Conservation (phyloP, 805 yeast species). For the Ogataea wickerhamii region DNA sequence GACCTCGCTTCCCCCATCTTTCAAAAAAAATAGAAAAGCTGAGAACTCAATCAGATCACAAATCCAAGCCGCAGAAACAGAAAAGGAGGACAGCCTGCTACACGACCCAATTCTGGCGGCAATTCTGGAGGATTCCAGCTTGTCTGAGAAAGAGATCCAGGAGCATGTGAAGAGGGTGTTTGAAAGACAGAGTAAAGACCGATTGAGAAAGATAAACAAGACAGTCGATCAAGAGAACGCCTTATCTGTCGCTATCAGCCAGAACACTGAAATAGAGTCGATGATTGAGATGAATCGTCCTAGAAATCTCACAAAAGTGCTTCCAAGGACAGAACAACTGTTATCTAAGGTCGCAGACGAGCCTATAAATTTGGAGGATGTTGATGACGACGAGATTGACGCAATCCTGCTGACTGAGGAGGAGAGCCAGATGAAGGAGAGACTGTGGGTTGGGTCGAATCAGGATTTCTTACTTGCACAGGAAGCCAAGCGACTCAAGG, state of each 20-base stretch:
- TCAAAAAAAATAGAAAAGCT: constrained; percentile 52
- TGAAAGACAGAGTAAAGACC: constrained; percentile 26
- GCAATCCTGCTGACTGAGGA: constrained; percentile 58
- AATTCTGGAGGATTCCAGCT: constrained; percentile 40
- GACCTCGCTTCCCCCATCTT: constrained; percentile 80
- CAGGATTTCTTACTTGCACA: constrained; percentile 82
- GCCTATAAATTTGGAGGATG: constrained; percentile 63
- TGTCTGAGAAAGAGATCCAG: constrained; percentile 44
- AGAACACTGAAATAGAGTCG: constrained; percentile 27
- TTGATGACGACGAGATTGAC: constrained; percentile 79
- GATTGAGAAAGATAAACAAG: constrained; percentile 16
- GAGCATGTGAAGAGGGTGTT: constrained; percentile 29
- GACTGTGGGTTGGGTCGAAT: constrained; percentile 87
- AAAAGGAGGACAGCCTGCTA: constrained; percentile 37
- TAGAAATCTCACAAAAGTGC: constrained; percentile 44
- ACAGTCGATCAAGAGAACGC: constrained; percentile 5
- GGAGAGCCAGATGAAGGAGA: constrained; percentile 70
- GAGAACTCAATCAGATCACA: constrained; percentile 36
- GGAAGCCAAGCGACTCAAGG: constrained; percentile 76
- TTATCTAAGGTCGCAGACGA: constrained; percentile 54
- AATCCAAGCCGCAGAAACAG: constrained; percentile 29
- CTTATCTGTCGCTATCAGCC: constrained; percentile 4
- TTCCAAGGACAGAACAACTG: constrained; percentile 58
- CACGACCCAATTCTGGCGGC: constrained; percentile 43
- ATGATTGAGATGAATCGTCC: constrained; percentile 48